Conservation (phyloP, 2,329 filamentous ascomycete genomes). For the Pestalotiopsis fici region DNA sequence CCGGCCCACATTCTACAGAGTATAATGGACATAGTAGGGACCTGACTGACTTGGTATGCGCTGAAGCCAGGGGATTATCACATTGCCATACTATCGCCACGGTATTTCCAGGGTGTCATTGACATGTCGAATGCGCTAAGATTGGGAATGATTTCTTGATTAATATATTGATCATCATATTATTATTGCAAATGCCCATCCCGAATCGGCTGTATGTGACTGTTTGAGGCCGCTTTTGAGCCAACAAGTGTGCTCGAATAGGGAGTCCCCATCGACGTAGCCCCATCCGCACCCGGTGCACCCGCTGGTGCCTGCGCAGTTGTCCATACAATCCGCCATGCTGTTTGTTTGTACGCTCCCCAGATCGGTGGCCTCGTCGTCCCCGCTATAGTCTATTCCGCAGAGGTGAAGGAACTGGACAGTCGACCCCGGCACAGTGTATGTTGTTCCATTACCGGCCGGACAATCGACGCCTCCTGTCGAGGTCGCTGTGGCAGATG, state of each 20-base stretch:
- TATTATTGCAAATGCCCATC: conserved; percentile 46
- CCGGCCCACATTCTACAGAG: neutral
- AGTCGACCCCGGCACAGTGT: conserved; percentile 38
- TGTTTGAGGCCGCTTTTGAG: conserved; percentile 39
- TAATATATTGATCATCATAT: conserved; percentile 16
- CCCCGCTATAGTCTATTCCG: conserved; percentile 45
- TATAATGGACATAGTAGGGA: too few relatives aligned
- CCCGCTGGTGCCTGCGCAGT: conserved; percentile 38
- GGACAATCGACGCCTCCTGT: conserved; percentile 37
- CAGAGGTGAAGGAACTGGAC: conserved; percentile 45
- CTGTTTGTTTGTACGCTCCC: conserved; percentile 36
- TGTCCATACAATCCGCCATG: conserved; percentile 45
- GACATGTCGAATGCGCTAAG: neutral
- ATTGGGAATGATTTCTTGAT: conserved; percentile 10
- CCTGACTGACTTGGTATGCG: neutral
- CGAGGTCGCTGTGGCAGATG: conserved; percentile 12
- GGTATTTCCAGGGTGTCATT: neutral
- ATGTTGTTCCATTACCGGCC: conserved; percentile 44
- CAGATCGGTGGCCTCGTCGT: conserved; percentile 25
- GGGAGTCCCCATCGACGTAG: conserved; percentile 38
- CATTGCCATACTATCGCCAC: too few relatives aligned
- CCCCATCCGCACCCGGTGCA: conserved; percentile 49
- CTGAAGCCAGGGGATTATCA: neutral
- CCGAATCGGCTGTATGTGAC: conserved; percentile 29
- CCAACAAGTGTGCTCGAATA: conserved; percentile 42